Base-by-base conservation (phyloP, 768 basidiomycete genomes). In the Lactarius akahatsu region DNA sequence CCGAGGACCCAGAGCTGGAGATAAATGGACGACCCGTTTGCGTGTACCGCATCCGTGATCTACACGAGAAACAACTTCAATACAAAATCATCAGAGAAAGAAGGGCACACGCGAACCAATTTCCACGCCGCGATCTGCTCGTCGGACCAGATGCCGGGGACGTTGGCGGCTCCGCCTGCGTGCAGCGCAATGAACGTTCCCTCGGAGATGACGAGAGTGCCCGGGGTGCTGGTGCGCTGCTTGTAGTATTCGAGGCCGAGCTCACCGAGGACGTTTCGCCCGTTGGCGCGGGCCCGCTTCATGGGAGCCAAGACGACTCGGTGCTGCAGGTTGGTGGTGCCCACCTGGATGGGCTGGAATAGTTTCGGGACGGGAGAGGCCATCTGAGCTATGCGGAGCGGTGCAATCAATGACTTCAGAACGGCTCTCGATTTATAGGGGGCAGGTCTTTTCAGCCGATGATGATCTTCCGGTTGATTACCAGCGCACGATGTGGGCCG, bases 111-210 rank as follows among this genome's bases (percentile, higher is more conserved):
- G 10, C 76, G 26, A 34, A 80, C 84, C 76, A 79, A 71, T 71
- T 83, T 85, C 88, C 87, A 90, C 0, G 76, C 82, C 1, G 65
- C 70, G 38, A 86, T 77, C 67, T 87, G 86, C 26, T 80, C 82
- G 4, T 76, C 72, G 11, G 71, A 79, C 76, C 78, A 85, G 34
- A 86, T 80, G 0, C 86, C 85, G 0, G 85, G 84, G 1, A 78
- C 76, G 64, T 77, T 3, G 11, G 36, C 10, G 11, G 3, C 1
- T 11, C 3, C 85, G 83, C 7, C 83, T 82, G 85, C 84, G 9
- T 80, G 70, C 1, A 73, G 72, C 0, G 82, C 79, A 57, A 90
- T 82, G 60, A 81, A 76, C 1, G 86, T 85, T 0, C 80, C 86
- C 73, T 89, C 87, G 2, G 84, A 75, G 66, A 91, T 80, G 47